A percentile compares a stretch with the other conserved stretches of the same genome.
phyloP scores from a whole-genome alignment of 768 basidiomycete genomes.

The Leucogyrophana mollusca region DNA sequence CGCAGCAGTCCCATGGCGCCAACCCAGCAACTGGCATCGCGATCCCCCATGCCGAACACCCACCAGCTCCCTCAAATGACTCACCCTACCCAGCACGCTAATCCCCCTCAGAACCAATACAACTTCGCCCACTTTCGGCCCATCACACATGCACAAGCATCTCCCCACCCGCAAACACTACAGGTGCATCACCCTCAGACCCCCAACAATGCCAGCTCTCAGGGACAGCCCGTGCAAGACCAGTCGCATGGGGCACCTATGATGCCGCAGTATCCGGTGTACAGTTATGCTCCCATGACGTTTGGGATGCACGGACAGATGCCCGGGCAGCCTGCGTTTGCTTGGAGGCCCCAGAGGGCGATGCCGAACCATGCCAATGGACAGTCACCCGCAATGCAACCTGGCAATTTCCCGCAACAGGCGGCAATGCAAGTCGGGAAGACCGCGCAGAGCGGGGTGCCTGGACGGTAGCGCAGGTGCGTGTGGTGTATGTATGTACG shows the following conservation, averaged over 20 bases:
- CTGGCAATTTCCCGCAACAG: constrained; percentile 26
- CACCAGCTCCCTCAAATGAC: constrained; percentile 20
- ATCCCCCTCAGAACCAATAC: constrained; percentile 31
- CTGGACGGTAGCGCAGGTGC: constrained; percentile 28
- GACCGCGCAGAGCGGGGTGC: constrained; percentile 29
- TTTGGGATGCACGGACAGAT: constrained; percentile 19
- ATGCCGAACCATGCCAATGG: constrained; percentile 19
- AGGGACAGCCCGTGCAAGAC: too few species aligned
- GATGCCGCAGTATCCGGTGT: constrained; percentile 26
- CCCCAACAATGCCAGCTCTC: constrained; percentile 26
- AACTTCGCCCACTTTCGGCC: constrained; percentile 35
- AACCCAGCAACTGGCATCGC: constrained; percentile 27
- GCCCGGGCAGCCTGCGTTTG: constrained; percentile 19
- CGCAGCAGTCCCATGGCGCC: constrained; percentile 38
- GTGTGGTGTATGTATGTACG: constrained; percentile 4
- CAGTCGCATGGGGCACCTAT: constrained; percentile 28
- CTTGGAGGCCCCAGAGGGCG: constrained; percentile 23
- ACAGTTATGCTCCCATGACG: constrained; percentile 21
- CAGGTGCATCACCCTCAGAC: constrained; percentile 20
- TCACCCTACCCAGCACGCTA: constrained; percentile 15
- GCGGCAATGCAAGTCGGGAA: constrained; percentile 31
- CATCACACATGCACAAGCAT: constrained; percentile 25
- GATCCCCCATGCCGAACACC: constrained; percentile 19
- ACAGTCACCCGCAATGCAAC: constrained; percentile 27
- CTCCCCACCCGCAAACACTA: constrained; percentile 23